These are phyloP conservation scores for Petunia secreta DNA, from an alignment of 257 asterid species.

Conservation along the genomic window DNA sequence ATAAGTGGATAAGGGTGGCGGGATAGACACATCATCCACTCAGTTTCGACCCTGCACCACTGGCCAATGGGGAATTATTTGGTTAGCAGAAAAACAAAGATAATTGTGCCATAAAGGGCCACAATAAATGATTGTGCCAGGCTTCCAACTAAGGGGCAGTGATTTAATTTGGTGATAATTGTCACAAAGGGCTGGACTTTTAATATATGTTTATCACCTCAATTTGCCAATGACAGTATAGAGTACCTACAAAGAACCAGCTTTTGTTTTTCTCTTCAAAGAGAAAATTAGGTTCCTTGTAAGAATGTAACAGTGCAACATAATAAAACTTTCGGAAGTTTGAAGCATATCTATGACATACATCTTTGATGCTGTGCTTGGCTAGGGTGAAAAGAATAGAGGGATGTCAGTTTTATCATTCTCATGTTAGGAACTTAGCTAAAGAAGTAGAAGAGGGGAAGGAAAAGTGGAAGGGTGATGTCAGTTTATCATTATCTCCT, in stretches of 20 bases:
- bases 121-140: conserved; percentile 7
- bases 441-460: background rate
- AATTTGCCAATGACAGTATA: background rate
- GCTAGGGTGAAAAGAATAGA: background rate
- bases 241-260: background rate
- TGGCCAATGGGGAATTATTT: too few relatives aligned
- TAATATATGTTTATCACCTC: background rate
- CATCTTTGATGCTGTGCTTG: background rate
- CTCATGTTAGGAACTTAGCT: background rate
- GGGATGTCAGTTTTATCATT: background rate
- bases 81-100: too few relatives aligned
- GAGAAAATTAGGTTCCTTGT: background rate
- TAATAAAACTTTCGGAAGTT: background rate
- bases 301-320: background rate
- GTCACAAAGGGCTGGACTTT: background rate
- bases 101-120: background rate
- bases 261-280: background rate
- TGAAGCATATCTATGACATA: background rate
- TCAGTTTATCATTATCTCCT: background rate
- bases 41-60: too few relatives aligned
- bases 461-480: background rate
- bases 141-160: background rate
- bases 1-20: background rate
- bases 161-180: background rate
- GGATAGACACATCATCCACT: too few relatives aligned